Base-by-base conservation (phyloP, 1,284 basidiomycete genomes). In the Stygiomarasmius scandens region DNA sequence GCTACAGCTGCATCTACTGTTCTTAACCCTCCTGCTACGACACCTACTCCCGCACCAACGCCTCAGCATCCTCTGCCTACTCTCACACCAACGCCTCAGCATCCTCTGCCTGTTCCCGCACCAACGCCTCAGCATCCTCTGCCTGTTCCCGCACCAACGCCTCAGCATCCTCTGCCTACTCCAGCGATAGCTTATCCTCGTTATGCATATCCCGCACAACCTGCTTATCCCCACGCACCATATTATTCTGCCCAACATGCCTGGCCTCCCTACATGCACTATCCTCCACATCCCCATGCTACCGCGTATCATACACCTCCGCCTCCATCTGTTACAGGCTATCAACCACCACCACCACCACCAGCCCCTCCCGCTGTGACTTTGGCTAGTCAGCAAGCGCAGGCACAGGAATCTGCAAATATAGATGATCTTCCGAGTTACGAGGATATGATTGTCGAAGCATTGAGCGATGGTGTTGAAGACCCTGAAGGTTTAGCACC, bases 371-470 rank as follows among this genome's bases (percentile, higher is more conserved):
- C 54, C 20, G 4, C 54, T 43, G 24, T 64, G 60, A 32, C 66
- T 19, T 60, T 62, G 55, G 16, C 56, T 57, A 44, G 63, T 60
- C 60, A 60, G 51, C 58, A 69, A 56, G 66, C 11, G 11, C 52
- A 64, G 60, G 65, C 60, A 22, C 61, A 63, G 44, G 73, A 71
- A 20, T 65, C 61, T 14, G 65, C 62, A 46, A 69, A 69, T 22
- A 64, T 73, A 0, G 89, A 90, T 41, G 89, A 90, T 65, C 74
- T 93, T 41, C 91, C 91, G 10, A 90, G 87, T 60, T 93, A 93
- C 59, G 90, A 93, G 65, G 90, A 92, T 62, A 93, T 93, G 91
- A 89, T 93, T 34, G 89, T 88, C 8, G 87, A 90, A 66, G 90
- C 90, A 0, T 74, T 93, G 22, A 68, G 74, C 24, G 87, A 86